Evolutionary conservation across 768 basidiomycete genomes (phyloP), one percentile per base, ranked within the genome.

Genomic region (Rhizopogon salebrosus): DNA sequence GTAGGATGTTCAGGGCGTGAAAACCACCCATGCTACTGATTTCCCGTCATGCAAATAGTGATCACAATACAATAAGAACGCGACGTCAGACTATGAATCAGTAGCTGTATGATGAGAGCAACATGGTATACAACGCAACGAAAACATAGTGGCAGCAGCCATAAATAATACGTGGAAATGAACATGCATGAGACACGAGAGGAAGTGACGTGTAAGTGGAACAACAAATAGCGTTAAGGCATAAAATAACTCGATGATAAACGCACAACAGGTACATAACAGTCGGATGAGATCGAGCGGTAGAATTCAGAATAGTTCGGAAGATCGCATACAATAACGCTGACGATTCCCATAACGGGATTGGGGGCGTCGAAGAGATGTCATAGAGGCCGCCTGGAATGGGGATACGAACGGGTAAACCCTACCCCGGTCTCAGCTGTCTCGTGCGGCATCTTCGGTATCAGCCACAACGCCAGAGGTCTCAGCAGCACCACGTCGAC

Each of bases 171-270:
- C 23, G 24, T 20, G 18, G 45, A 46, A 46, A 34, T 16, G 22
- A 31, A 31, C 14, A 22, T 31, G 13, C 22, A 20, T 13, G 42
- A 45, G 4, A 22, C 18, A 4, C 1, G 43, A 46, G 45, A 46
- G 45, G 22, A 46, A 46, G 22, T 23, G 45, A 34, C 31, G 8
- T 31, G 18, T 13, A 45, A 41, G 48, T 45, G 40, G n/a, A 37
- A 41, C 37, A 34, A 56, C 55, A 52, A 57, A 62, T 70, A 62
- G 57, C 53, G 40, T 64, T 67, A 68, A 62, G 41, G 38, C 57
- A 70, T 70, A 68, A 70, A 31, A 59, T 69, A 66, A 60, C 42
- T 43, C 26, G n/a, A 26, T 27, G 18, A 31, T 58, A 62, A 43
- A 55, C 54, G 43, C 68, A 60, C 26, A 34, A 34, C 31, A 34